A percentile compares a stretch with the other conserved stretches of the same genome.
Evolutionary conservation across 169 alveolate genomes (phyloP).

Genomic region (Plasmodium gonderi): DNA sequence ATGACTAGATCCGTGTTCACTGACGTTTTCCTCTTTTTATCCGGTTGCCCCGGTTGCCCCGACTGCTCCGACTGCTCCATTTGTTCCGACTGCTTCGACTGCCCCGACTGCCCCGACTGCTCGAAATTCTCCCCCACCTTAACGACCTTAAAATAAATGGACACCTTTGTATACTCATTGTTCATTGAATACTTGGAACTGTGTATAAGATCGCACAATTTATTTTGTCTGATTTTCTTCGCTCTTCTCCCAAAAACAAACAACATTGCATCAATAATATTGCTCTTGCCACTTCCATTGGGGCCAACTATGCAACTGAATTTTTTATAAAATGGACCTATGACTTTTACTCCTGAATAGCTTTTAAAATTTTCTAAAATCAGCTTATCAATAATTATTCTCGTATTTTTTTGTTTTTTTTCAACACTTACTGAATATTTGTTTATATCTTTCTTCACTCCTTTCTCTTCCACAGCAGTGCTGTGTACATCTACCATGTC

Average conservation of each 20-base stretch:
- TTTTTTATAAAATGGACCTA: constrained; percentile 95
- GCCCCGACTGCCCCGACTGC: not conserved
- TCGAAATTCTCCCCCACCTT: constrained; percentile 85
- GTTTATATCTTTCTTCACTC: not conserved
- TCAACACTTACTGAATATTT: not conserved
- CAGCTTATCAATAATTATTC: constrained; percentile 92
- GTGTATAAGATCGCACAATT: constrained; percentile 95
- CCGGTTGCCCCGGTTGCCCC: too few species aligned
- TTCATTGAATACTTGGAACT: constrained; percentile 89
- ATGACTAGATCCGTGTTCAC: not conserved
- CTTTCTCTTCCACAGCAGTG: not conserved
- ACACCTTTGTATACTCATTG: constrained; percentile 90
- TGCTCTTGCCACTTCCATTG: constrained; percentile 99
- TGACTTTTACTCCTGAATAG: constrained; percentile 92
- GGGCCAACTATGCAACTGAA: constrained; percentile 97
- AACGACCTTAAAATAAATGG: constrained; percentile 92
- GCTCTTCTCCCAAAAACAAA: constrained; percentile 99
- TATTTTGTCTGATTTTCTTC: constrained; percentile 95
- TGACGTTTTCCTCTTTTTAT: not conserved
- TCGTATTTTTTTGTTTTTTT: not conserved
- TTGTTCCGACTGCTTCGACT: not conserved
- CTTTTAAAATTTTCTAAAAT: constrained; percentile 96
- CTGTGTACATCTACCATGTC: not conserved
- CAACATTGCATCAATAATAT: constrained; percentile 98
- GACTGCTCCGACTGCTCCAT: not conserved